Conservation (phyloP, 768 basidiomycete genomes). For the Termitomyces sp. region DNA sequence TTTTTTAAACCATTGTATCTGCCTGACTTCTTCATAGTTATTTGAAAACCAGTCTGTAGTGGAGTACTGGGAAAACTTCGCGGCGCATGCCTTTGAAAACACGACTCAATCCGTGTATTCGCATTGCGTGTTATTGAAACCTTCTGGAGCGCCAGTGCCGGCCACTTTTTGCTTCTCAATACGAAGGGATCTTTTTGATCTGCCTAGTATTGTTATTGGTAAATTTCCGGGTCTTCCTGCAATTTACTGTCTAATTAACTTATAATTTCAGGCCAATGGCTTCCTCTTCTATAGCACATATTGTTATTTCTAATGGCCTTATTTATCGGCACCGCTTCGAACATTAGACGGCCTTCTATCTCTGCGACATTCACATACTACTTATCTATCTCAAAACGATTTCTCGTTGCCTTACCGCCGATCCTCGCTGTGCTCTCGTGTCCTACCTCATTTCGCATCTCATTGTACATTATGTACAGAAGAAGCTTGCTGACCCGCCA, state of each 20-base stretch:
- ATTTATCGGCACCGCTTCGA: slow-evolving; percentile 10
- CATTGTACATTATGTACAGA: slow-evolving; percentile 12
- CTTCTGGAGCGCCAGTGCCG: slow-evolving; percentile 76
- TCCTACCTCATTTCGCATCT: slow-evolving; percentile 4
- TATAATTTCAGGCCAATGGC: slow-evolving; percentile 71
- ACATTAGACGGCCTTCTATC: slow-evolving; percentile 1
- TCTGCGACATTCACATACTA: background rate
- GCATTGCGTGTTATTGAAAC: slow-evolving; percentile 85
- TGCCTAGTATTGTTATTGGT: slow-evolving; percentile 88
- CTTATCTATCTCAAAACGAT: background rate
- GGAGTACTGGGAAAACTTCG: slow-evolving; percentile 96
- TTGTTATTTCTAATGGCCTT: slow-evolving; percentile 5
- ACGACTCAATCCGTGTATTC: slow-evolving; percentile 94
- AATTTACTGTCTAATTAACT: slow-evolving; percentile 1
- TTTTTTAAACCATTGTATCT: background rate
- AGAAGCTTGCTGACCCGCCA: slow-evolving; percentile 1
- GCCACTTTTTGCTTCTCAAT: slow-evolving; percentile 97
- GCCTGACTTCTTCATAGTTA: slow-evolving; percentile 42
- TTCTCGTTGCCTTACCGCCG: background rate
- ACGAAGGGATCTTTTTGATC: slow-evolving; percentile 85
- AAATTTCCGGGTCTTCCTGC: slow-evolving; percentile 15
- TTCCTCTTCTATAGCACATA: slow-evolving; percentile 59
- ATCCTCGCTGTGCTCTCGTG: slow-evolving; percentile 11
- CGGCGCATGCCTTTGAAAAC: slow-evolving; percentile 95
- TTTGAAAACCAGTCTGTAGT: slow-evolving; percentile 96